Evolutionary conservation across 129 eudicot genomes (phyloP).

Genomic region (Silybum marianum): DNA sequence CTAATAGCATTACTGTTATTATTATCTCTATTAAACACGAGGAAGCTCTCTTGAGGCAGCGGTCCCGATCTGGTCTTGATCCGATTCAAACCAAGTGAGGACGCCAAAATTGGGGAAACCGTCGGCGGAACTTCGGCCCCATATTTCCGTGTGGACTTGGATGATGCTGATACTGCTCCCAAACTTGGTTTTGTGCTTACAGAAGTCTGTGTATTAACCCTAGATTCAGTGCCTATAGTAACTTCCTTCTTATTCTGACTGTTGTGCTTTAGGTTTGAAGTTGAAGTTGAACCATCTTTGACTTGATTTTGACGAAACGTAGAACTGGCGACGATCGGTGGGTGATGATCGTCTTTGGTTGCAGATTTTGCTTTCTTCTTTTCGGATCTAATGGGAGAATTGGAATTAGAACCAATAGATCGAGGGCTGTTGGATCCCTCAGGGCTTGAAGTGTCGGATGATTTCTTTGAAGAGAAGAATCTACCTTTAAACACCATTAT

Average conservation of each 20-base stretch:
- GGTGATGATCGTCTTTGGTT: slow-evolving; percentile 36
- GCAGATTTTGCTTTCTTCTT: slow-evolving; percentile 64
- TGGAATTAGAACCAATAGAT: slow-evolving; percentile 73
- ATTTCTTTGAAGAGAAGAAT: slow-evolving; percentile 83
- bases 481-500: slow-evolving; percentile 85
- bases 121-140: slow-evolving; percentile 42
- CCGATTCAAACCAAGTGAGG: slow-evolving; percentile 88
- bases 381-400: slow-evolving; percentile 67
- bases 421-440: slow-evolving; percentile 92
- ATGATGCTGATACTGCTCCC: slow-evolving; percentile 21
- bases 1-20: slow-evolving; percentile 11
- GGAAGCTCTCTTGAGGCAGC: slow-evolving; percentile 88
- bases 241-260: slow-evolving; percentile 24
- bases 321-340: slow-evolving; percentile 27
- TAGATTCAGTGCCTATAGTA: slow-evolving; percentile 14
- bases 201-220: slow-evolving; percentile 16
- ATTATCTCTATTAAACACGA: slow-evolving; percentile 53
- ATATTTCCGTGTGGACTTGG: slow-evolving; percentile 32
- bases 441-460: slow-evolving; percentile 76
- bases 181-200: slow-evolving; percentile 14
- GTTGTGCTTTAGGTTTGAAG: slow-evolving; percentile 6
- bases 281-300: slow-evolving; percentile 30
- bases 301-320: slow-evolving; percentile 38
- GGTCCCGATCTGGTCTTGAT: slow-evolving; percentile 99
- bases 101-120: slow-evolving; percentile 80